Base-by-base conservation (phyloP, 1,139 yeast species). In the Lodderomyces theae region DNA sequence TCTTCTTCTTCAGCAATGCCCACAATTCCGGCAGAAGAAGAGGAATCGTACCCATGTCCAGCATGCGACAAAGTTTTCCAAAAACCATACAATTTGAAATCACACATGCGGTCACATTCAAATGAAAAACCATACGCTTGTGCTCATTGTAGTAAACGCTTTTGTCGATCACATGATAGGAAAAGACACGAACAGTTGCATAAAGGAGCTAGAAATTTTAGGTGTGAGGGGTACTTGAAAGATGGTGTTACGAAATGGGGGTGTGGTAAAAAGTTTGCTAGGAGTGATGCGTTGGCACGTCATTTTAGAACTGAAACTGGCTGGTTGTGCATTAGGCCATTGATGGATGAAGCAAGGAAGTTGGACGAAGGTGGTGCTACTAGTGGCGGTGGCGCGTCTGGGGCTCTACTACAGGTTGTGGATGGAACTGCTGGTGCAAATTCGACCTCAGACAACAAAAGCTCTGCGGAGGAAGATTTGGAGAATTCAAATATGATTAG, bases 241-340 rank as follows among this genome's bases (percentile, higher is more conserved):
- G 79, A 77, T 49, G 80, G 80, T 0, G 56, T 52, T 13, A 74
- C 80, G 1, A 63, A 58, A 48, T 78, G 82, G 83, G 83, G 83
- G 1, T 78, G 82, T 56, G 79, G 80, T 22, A 75, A 74, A 58
- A 67, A 66, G 45, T 78, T 78, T 58, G 81, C 82, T 6, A 56
- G 82, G 33, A 70, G 77, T 22, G 83, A 78, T 52, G 83, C 82
- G 1, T 63, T 78, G 39, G 70, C 78, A 5, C 65, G 82, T 46
- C 83, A 78, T 52, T 77, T 77, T 49, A 62, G 80, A 42, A 77
- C 82, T 2, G 82, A 77, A 43, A 71, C 80, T 1, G 83, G 83
- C 2, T 75, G 80, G 77, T 51, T 69, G 9, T 78, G 82, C 52
- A 74, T 78, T 41, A 63, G 69, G 45, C 80, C 81, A 2, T 60